Evolutionary conservation across 202 grass and related monocot species (phyloP).

Genomic region (Cymbopogon flexuosus): DNA sequence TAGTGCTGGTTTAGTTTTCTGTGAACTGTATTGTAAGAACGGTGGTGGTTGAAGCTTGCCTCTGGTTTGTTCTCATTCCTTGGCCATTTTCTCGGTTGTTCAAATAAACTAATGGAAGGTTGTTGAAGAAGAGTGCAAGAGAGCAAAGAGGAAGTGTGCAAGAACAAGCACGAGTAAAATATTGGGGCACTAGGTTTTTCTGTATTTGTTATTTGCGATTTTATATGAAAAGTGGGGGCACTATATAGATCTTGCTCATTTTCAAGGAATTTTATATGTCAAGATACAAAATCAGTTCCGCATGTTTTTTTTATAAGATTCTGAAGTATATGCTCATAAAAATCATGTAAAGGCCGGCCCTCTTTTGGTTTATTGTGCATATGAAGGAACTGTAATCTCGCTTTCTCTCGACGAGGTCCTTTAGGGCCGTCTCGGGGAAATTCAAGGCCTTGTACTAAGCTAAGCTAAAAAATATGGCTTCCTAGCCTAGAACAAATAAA

Average conservation of each 20-base stretch:
- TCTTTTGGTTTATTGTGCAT: background rate
- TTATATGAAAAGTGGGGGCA: background rate
- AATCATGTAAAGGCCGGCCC: background rate
- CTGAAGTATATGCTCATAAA: background rate
- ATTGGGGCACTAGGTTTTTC: background rate
- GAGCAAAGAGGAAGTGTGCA: constrained; percentile 7
- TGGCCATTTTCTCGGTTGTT: constrained; percentile 1
- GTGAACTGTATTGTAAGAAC: background rate
- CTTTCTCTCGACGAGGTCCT: background rate
- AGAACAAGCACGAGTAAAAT: constrained; percentile 20
- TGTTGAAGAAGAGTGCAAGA: constrained; percentile 21
- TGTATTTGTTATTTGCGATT: background rate
- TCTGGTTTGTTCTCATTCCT: constrained; percentile 31
- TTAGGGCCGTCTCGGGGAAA: too few species aligned
- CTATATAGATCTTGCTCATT: background rate
- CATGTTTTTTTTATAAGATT: background rate
- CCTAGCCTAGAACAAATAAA: too few species aligned
- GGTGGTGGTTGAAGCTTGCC: constrained; percentile 15
- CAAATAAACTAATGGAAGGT: background rate
- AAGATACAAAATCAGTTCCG: background rate
- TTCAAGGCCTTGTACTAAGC: too few species aligned
- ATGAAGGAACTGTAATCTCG: background rate
- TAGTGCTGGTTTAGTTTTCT: constrained; percentile 25
- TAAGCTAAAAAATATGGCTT: too few species aligned
- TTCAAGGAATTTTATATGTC: background rate